Evolutionary conservation across 352 stramenopile species (phyloP).

Genomic region (Pythium rhizo-oryzae): DNA sequence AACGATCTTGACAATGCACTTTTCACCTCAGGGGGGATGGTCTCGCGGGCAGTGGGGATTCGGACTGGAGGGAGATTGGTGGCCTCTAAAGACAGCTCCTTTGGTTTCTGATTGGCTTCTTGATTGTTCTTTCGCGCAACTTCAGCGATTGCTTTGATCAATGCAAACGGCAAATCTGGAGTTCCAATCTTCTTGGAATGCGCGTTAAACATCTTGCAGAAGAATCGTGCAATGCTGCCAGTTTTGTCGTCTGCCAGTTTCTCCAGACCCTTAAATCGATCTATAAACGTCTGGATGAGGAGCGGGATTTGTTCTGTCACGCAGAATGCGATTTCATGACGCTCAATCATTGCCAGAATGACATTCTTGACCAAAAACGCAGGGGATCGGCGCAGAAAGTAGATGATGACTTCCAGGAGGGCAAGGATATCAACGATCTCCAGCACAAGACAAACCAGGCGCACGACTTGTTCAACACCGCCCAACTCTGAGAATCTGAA

Average conservation of each 20-base stretch:
- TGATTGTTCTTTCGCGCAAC: constrained; percentile 80
- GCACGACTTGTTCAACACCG: constrained; percentile 82
- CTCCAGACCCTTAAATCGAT: constrained; percentile 75
- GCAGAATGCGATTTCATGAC: constrained; percentile 83
- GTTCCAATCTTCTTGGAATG: constrained; percentile 86
- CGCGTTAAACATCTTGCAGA: constrained; percentile 84
- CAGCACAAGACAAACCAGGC: constrained; percentile 76
- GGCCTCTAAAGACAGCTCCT: constrained; percentile 72
- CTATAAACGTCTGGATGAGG: constrained; percentile 81
- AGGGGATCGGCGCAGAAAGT: constrained; percentile 72
- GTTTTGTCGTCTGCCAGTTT: constrained; percentile 74
- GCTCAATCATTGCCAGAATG: constrained; percentile 79
- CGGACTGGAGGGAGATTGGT: constrained; percentile 72
- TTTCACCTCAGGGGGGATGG: constrained; percentile 73
- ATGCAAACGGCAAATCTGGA: constrained; percentile 67
- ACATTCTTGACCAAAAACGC: constrained; percentile 85
- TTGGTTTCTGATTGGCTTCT: constrained; percentile 70
- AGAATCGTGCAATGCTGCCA: constrained; percentile 76
- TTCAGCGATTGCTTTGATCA: constrained; percentile 76
- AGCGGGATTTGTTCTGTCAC: constrained; percentile 82
- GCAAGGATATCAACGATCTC: constrained; percentile 84
- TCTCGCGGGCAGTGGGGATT: constrained; percentile 72
- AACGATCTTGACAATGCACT: constrained; percentile 69
- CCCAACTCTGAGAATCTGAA: constrained; percentile 85
- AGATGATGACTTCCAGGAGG: constrained; percentile 83